Percentiles rank a stretch among this genome's conserved stretches.
Conservation (phyloP, 1,284 basidiomycete genomes). For the Rhodotorula sp. region DNA sequence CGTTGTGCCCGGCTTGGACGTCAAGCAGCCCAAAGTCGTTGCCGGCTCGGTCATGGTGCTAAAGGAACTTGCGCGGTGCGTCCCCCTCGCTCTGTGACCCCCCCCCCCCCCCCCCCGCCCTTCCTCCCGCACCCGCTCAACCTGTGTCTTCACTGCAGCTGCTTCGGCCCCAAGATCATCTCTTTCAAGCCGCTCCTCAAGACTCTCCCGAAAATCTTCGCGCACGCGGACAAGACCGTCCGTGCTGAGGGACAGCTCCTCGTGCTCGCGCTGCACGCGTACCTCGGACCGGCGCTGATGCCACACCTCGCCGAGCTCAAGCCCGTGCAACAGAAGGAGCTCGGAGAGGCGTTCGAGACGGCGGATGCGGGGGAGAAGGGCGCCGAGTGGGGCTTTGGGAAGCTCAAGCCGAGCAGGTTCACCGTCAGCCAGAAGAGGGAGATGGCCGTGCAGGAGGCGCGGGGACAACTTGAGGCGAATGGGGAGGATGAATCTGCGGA, state of each 20-base stretch:
- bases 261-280: conserved; percentile 77
- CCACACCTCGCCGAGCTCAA: conserved; percentile 90
- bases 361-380: conserved; percentile 70
- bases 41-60: conserved; percentile 76
- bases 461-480: conserved; percentile 38
- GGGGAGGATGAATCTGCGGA: conserved; percentile 49
- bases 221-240: conserved; percentile 93
- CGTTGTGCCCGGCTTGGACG: conserved; percentile 77
- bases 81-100: conserved; percentile 8
- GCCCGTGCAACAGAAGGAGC: conserved; percentile 95
- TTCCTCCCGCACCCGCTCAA: not conserved
- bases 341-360: conserved; percentile 84
- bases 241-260: conserved; percentile 86
- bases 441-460: conserved; percentile 44
- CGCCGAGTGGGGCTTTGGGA: conserved; percentile 69
- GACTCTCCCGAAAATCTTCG: conserved; percentile 86
- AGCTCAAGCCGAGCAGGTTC: conserved; percentile 72
- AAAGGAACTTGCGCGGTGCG: conserved; percentile 72
- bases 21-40: conserved; percentile 95
- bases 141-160: conserved; percentile 54
- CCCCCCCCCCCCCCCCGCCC: no score
- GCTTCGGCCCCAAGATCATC: conserved; percentile 77
- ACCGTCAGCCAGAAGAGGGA: conserved; percentile 80
- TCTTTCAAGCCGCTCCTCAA: conserved; percentile 79
- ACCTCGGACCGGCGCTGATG: conserved; percentile 80